phyloP scores from a whole-genome alignment of 164 flowering plant species.

The Vitis vinifera region ASM3070453v1 NC_081822.1:13586501-13587000 shows the following conservation, averaged over 20 bases:
- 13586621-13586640: constrained; percentile 26
- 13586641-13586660: constrained; percentile 47
- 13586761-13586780: constrained; percentile 81
- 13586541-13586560: no score
- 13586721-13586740: constrained; percentile 94
- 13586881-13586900: constrained; percentile 52
- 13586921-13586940: constrained; percentile 81
- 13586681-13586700: constrained; percentile 77
- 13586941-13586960: constrained; percentile 73
- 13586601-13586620: no score
- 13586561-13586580: not conserved
- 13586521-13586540: not conserved
- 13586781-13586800: constrained; percentile 95
- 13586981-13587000: constrained; percentile 89
- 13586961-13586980: constrained; percentile 79
- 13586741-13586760: constrained; percentile 98
- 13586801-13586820: constrained; percentile 14
- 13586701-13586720: constrained; percentile 91
- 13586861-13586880: not conserved
- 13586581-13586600: not conserved
- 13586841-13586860: not conserved
- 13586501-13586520: no score
- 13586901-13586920: constrained; percentile 89
- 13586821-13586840: no score
- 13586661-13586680: constrained; percentile 70